Evolutionary conservation across 306 rosid species (phyloP).

Genomic region (Styphnolobium japonicum): DNA sequence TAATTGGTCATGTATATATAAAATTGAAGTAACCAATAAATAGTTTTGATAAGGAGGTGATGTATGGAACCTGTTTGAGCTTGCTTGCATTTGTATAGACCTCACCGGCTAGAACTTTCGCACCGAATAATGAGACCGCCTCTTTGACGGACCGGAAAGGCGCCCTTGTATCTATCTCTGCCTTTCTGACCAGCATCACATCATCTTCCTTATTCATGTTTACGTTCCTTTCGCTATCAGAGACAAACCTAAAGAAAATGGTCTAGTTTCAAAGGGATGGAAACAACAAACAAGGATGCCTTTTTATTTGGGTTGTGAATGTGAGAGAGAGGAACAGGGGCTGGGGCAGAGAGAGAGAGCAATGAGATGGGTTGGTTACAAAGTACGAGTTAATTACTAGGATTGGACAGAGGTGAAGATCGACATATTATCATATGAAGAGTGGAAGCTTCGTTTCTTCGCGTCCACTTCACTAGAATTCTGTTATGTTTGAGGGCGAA

Average conservation of each 20-base stretch:
- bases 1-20: neutral
- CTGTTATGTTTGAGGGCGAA: constrained; percentile 45
- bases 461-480: constrained; percentile 98
- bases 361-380: constrained; percentile 10
- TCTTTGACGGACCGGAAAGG: constrained; percentile 87
- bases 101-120: constrained; percentile 71
- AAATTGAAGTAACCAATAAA: neutral
- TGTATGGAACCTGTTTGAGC: constrained; percentile 58
- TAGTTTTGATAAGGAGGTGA: neutral
- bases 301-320: neutral
- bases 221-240: neutral
- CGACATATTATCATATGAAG: neutral
- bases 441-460: constrained; percentile 86
- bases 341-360: neutral
- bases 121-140: constrained; percentile 83
- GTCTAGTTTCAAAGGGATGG: neutral
- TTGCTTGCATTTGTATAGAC: constrained; percentile 54
- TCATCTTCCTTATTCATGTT: constrained; percentile 42
- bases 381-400: constrained; percentile 5
- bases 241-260: neutral
- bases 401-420: neutral
- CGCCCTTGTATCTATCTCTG: constrained; percentile 77
- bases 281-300: neutral
- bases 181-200: constrained; percentile 42
- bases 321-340: constrained; percentile 4